Base-by-base conservation (phyloP, 129 eudicot genomes). In the Flaveria bidentis region DNA sequence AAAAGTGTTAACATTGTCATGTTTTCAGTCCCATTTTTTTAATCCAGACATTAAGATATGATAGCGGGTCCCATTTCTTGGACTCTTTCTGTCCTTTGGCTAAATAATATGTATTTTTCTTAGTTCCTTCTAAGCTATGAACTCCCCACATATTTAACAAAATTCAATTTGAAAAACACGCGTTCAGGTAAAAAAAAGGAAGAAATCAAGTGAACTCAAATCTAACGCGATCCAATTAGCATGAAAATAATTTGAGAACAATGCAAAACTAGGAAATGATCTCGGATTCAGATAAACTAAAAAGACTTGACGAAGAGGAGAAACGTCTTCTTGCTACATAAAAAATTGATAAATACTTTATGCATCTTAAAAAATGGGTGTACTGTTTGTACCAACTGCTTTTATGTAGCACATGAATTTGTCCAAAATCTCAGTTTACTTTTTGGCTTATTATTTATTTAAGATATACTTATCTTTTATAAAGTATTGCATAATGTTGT, bases 281-380 rank as follows among this genome's bases (percentile, higher is more conserved):
- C 93, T 94, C 71, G 97, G 93, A 82, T 80, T 94, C 65, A 82
- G 84, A 83, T 94, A 96, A 96, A 97, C 74, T 91, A 68, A 85
- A 87, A 67, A 81, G 87, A 70, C 82, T 92, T 0, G 96, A 92
- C 55, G 92, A 87, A 71, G 87, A 92, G 76, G 96, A 85, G 70
- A 81, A 88, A 64, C 81, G 47, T 72, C 15, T 81, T 17, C 72
- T 79, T 61, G 79, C 49, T 72, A 76, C 84, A 71, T 78, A 75
- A 71, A 53, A 12, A 6, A 72, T 36, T 36, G 41, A 3, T 36
- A 36, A 4, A 36, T 3, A 36, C 41, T 36, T 36, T 12, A 47
- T 75, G 20, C 53, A 36, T 50, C 18, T 49, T 18, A 49, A 33
- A 42, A 17, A 61, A 36, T 62, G 69, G 60, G n/a, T 64, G 66